Percentiles rank a stretch among this genome's conserved stretches.
phyloP scores from a whole-genome alignment of 805 yeast genomes.

The Candida methanosorbosa region DNA sequence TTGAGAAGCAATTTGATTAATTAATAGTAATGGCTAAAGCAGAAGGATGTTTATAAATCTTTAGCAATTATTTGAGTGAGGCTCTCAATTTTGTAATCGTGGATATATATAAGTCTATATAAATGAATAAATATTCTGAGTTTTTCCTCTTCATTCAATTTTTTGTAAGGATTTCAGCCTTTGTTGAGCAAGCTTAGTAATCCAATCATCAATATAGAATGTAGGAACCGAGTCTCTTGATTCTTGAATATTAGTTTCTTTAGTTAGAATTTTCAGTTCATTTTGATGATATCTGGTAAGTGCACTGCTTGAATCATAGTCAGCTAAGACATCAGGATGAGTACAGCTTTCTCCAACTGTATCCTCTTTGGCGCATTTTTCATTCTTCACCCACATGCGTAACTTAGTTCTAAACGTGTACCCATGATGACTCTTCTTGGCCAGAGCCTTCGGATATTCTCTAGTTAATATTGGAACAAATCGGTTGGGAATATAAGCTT shows the following conservation, averaged over 20 bases:
- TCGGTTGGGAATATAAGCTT: slow-evolving; percentile 35
- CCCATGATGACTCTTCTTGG: slow-evolving; percentile 10
- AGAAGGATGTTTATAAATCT: too few species aligned
- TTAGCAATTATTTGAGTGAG: too few species aligned
- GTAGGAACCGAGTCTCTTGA: not conserved
- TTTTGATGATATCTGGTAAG: not conserved
- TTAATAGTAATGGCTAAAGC: too few species aligned
- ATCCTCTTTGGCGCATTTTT: slow-evolving; percentile 12
- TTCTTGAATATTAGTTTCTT: not conserved
- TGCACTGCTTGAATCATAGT: slow-evolving; percentile 12
- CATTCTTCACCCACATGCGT: slow-evolving; percentile 16
- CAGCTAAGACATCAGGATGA: slow-evolving; percentile 17
- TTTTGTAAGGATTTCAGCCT: not conserved
- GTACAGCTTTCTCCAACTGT: slow-evolving; percentile 18
- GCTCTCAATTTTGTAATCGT: too few species aligned
- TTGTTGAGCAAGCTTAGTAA: not conserved
- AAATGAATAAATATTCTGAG: too few species aligned
- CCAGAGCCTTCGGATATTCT: slow-evolving; percentile 26
- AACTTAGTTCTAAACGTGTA: slow-evolving; percentile 16
- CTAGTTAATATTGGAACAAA: slow-evolving; percentile 24
- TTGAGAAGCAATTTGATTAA: slow-evolving; percentile 35
- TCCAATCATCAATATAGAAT: not conserved
- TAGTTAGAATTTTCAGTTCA: not conserved
- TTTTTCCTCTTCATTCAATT: not conserved
- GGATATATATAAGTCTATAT: too few species aligned